Base-by-base conservation (phyloP, 441 rosid species). In the Euphorbia schlechtendalii region DNA sequence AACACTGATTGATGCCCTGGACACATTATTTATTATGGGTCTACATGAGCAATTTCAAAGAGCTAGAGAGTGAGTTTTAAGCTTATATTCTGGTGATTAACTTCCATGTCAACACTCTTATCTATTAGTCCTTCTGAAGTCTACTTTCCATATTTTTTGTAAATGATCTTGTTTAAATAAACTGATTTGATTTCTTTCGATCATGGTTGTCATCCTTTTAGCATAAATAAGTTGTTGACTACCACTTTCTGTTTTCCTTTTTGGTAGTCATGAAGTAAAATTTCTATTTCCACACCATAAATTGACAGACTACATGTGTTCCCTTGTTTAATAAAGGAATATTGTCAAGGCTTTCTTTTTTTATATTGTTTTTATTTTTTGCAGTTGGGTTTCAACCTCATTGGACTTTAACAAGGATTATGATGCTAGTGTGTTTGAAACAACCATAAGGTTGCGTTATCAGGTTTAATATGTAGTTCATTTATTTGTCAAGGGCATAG, bases 361-460 rank as follows among this genome's bases (percentile, higher is more conserved):
- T 45, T 58, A 58, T 17, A 27, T 56, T n/a, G 8, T 32, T 65
- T 51, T 57, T 52, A 11, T 30, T 64, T 27, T 54, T 73, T 84
- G 82, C 86, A 95, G 99, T 76, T 95, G 99, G 99, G 90, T 92
- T 73, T 95, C 92, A 36, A 86, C 74, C 69, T 76, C 98, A 28
- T 80, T 95, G 86, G 89, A 92, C 76, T 90, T 92, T 68, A 80
- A 92, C 86, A 95, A 90, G 85, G 83, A 87, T 71, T 88, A 92
- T 64, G 87, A 79, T 18, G 99, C 98, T 64, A 95, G 97, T 68
- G 93, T 95, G 73, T 95, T 92, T 32, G 98, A 92, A 86, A 95
- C 99, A 83, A 95, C 98, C 85, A 95, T 95, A 86, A 95, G 99
- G 99, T 95, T 83, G 76, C 83, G 43, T 84, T 80, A 74, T 69